Evolutionary conservation across 208 protist species (phyloP).

Genomic region (Trypanosoma cruzi): DNA sequence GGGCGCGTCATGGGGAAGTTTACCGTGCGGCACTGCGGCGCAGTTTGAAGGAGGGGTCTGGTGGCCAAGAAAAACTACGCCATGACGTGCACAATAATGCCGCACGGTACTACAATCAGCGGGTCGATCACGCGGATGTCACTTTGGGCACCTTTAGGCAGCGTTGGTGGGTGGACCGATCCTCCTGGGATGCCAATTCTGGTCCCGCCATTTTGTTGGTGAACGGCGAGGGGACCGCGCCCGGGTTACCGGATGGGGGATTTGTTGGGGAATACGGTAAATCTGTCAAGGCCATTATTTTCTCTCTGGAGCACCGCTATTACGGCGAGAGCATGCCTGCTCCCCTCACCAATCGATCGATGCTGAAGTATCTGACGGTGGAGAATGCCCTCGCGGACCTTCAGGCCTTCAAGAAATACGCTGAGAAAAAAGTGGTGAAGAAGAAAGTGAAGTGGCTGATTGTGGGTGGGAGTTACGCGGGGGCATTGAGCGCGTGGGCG

Average conservation of each 20-base stretch:
- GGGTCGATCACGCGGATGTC: slow-evolving; percentile 33
- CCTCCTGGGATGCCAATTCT: slow-evolving; percentile 8
- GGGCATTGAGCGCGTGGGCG: slow-evolving; percentile 46
- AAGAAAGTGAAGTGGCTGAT: slow-evolving; percentile 37
- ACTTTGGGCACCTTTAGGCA: slow-evolving; percentile 34
- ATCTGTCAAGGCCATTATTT: slow-evolving; percentile 22
- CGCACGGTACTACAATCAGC: slow-evolving; percentile 34
- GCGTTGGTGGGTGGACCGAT: slow-evolving; percentile 41
- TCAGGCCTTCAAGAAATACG: slow-evolving; percentile 34
- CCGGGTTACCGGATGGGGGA: slow-evolving; percentile 22
- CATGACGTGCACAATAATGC: slow-evolving; percentile 7
- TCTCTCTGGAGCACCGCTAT: slow-evolving; percentile 58
- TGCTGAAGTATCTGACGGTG: slow-evolving; percentile 35
- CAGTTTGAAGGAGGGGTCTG: background rate
- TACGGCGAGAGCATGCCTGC: slow-evolving; percentile 54
- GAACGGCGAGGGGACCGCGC: slow-evolving; percentile 34
- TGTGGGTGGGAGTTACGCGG: slow-evolving; percentile 50
- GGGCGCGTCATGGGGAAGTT: slow-evolving; percentile 31
- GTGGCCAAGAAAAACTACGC: background rate
- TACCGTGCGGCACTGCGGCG: slow-evolving; percentile 22
- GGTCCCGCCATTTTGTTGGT: slow-evolving; percentile 37
- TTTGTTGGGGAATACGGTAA: slow-evolving; percentile 31
- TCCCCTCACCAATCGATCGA: slow-evolving; percentile 28
- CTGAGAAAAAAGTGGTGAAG: slow-evolving; percentile 18
- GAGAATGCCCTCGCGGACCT: slow-evolving; percentile 49